A percentile compares a stretch with the other conserved stretches of the same genome.
phyloP scores from a whole-genome alignment of 306 rosid genomes.

The Psophocarpus tetragonolobus region DNA sequence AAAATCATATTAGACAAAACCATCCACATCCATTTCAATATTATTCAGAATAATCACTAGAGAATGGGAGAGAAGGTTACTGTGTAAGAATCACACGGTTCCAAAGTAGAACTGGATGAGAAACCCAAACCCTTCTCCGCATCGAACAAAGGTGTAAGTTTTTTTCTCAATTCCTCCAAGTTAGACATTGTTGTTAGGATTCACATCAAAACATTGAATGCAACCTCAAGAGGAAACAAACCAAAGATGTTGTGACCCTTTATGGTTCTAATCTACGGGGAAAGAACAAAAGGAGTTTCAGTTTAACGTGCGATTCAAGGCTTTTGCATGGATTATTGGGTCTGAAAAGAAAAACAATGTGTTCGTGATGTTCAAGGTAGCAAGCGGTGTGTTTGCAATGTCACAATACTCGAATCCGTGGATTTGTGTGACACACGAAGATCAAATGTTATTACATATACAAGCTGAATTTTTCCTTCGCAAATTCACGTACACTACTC shows the following conservation, averaged over 20 bases:
- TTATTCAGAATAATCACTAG: not conserved
- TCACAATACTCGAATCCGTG: not conserved
- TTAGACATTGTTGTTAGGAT: constrained; percentile 63
- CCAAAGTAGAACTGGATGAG: constrained; percentile 59
- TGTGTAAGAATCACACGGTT: constrained; percentile 81
- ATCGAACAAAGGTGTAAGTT: constrained; percentile 71
- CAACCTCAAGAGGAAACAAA: not conserved
- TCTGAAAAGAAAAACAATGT: not conserved
- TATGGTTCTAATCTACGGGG: not conserved
- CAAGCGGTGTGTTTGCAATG: too few species aligned
- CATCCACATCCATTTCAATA: not conserved
- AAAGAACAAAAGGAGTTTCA: not conserved
- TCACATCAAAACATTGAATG: constrained; percentile 3
- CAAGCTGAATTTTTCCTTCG: not conserved
- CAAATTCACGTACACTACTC: too few species aligned
- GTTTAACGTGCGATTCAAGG: not conserved
- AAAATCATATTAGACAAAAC: not conserved
- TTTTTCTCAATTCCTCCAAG: constrained; percentile 82
- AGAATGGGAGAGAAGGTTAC: constrained; percentile 46
- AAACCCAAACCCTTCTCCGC: constrained; percentile 75
- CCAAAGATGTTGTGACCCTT: not conserved
- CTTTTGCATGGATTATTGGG: not conserved
- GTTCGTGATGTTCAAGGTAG: constrained; percentile 19
- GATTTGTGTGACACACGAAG: not conserved
- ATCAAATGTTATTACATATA: not conserved